Evolutionary conservation across 345 rosid genomes (phyloP), one percentile per base, ranked within the genome.

Genomic region (Isatis tinctoria): DNA sequence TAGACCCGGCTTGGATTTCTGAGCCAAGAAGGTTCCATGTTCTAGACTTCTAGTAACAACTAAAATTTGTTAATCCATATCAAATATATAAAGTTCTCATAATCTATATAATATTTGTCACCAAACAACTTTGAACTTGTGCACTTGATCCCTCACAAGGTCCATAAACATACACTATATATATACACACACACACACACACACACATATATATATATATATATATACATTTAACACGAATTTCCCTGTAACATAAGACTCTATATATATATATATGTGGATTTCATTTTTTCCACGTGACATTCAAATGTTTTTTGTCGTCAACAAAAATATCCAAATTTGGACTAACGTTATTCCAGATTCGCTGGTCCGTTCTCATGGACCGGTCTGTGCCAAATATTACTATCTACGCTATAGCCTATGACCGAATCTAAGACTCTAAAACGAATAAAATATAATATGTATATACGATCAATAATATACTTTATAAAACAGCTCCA

Each of bases 341-440:
- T 63, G 65, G 51, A 62, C 62, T 43, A 63, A 69, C 75, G 69
- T 53, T 54, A 36, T 69, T 76, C 35, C 26, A 75, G 65, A 69
- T 76, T 76, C 74, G 43, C 26, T 75, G 79, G 79, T 63, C 59
- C 51, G 43, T 10, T 27, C 52, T 51, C n/a, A 51, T 30, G 54
- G 63, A 60, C 63, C 45, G 65, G 52, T 53, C 44, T 69, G 79
- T 35, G 36, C 75, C 60, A 76, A 60, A 51, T 53, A 33, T 64
- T 24, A 57, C 59, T 8, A 62, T 41, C 61, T 26, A 62, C 41
- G 61, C 36, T 58, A 65, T 48, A 13, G 62, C 45, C 13, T 61
- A 53, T 76, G 75, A 69, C 58, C 51, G 70, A 69, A 61, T 61
- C 58, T 62, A 52, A 76, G 60, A 56, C 71, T 54, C n/a, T 76